Conservation (phyloP, 768 basidiomycete species). For the Panellus pusillus region DNA sequence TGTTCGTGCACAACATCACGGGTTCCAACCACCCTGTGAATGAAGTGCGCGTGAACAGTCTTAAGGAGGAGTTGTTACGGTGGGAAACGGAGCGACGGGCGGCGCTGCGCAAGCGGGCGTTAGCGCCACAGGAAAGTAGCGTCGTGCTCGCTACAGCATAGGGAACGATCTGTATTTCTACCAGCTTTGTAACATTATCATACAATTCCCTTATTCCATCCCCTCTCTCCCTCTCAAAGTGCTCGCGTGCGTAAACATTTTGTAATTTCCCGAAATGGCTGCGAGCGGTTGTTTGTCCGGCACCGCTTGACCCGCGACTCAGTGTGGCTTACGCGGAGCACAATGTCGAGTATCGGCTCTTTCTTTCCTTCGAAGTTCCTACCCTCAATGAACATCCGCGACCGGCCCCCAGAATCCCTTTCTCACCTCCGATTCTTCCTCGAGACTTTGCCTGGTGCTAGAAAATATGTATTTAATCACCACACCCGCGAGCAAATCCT, state of each 20-base stretch:
- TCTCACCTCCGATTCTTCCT: slow-evolving; percentile 73
- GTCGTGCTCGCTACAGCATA: slow-evolving; percentile 12
- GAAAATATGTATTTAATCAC: slow-evolving; percentile 75
- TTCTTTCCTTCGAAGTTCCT: slow-evolving; percentile 52
- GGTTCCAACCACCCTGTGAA: slow-evolving; percentile 69
- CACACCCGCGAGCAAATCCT: slow-evolving; percentile 78
- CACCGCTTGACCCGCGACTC: too few species aligned
- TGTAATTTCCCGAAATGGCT: background rate
- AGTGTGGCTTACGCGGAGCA: background rate
- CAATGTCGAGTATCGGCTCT: slow-evolving; percentile 27
- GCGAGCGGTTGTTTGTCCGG: too few species aligned
- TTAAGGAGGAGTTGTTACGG: slow-evolving; percentile 65
- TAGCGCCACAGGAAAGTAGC: slow-evolving; percentile 7
- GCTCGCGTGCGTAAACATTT: background rate
- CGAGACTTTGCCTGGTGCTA: slow-evolving; percentile 78
- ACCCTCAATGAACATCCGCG: slow-evolving; percentile 43
- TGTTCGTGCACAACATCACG: slow-evolving; percentile 46
- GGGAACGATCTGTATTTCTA: slow-evolving; percentile 11
- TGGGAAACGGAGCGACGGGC: slow-evolving; percentile 62
- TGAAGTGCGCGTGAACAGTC: slow-evolving; percentile 56
- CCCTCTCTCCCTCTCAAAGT: slow-evolving; percentile 7
- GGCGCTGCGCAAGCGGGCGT: slow-evolving; percentile 16
- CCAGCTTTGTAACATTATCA: slow-evolving; percentile 12
- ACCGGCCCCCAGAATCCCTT: slow-evolving; percentile 60
- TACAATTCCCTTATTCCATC: slow-evolving; percentile 13